Evolutionary conservation across 805 yeast genomes (phyloP).

Genomic region (Grigorovia humatica): DNA sequence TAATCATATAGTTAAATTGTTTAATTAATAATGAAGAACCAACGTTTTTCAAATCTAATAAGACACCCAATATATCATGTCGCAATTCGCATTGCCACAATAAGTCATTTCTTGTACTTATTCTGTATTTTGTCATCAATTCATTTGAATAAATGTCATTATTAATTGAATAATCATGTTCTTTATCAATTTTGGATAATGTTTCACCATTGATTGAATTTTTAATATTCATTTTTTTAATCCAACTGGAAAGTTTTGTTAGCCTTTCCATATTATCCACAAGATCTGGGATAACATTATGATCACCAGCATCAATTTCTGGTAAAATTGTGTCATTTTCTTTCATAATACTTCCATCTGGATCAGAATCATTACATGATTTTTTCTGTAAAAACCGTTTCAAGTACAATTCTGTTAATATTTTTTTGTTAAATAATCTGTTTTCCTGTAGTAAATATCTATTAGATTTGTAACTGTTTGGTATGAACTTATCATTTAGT

Average conservation of each 20-base stretch:
- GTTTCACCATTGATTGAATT: not conserved
- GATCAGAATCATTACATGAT: not conserved
- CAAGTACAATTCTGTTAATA: not conserved
- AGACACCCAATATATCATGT: conserved; percentile 13
- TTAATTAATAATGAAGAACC: conserved; percentile 13
- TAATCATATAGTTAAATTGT: conserved; percentile 26
- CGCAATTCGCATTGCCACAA: conserved; percentile 15
- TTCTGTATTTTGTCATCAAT: conserved; percentile 16
- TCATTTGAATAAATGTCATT: conserved; percentile 12
- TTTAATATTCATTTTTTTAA: not conserved
- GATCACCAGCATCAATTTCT: not conserved
- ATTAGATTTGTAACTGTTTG: not conserved
- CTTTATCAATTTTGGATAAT: not conserved
- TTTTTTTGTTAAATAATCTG: not conserved
- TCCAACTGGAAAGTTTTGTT: not conserved
- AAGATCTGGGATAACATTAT: not conserved
- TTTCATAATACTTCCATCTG: not conserved
- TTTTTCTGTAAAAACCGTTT: not conserved
- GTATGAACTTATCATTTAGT: not conserved
- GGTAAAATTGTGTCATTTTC: not conserved
- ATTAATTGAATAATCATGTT: conserved; percentile 1
- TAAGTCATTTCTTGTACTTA: conserved; percentile 7
- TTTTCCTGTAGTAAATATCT: not conserved
- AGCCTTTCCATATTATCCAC: not conserved
- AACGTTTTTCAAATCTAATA: conserved; percentile 10